Base-by-base conservation (phyloP, 257 asterid species). In the Sherardia arvensis region DNA sequence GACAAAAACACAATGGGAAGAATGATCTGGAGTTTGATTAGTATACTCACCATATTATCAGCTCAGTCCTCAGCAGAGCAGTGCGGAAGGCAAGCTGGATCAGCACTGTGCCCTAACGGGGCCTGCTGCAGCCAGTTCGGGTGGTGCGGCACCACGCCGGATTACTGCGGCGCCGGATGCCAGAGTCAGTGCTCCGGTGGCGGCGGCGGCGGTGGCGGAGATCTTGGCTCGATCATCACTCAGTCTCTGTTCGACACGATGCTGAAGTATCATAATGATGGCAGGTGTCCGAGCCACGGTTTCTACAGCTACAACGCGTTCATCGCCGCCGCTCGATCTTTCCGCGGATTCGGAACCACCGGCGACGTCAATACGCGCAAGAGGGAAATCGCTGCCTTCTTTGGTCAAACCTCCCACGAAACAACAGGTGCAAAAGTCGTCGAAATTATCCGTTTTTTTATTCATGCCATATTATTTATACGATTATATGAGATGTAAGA, bases 81-180 rank as follows among this genome's bases (percentile, higher is more conserved):
- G 57, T 76, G 80, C 27, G 80, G 80, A 6, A 64, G 40, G 2
- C 80, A 76, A 68, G 80, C 80, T 8, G 80, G 80, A 3, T 68
- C 65, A 15, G 80, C 80, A 2, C 48, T 65, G 53, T 71, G 77
- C 70, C 74, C 80, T 5, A 61, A 61, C 5, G 61, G 75, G 21
- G 69, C 68, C 0, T 76, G 80, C 28, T 71, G 80, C 57, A 76
- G 80, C 69, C 51, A 65, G 25, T 76, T 11, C 17, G 77, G 80
- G 10, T 76, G 65, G 62, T 71, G 80, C 28, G 80, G 80, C 43
- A 2, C 28, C 29, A 68, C 72, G 4, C 18, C 38, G 34, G 63
- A 59, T 0, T 72, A 68, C 30, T 71, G 80, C 45, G 62, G 25
- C 33, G 22, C 27, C 9, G 65, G 27, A 9, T 76, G 80, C 69